phyloP scores from a whole-genome alignment of 805 yeast genomes.

The Saturnispora besseyi region DNA sequence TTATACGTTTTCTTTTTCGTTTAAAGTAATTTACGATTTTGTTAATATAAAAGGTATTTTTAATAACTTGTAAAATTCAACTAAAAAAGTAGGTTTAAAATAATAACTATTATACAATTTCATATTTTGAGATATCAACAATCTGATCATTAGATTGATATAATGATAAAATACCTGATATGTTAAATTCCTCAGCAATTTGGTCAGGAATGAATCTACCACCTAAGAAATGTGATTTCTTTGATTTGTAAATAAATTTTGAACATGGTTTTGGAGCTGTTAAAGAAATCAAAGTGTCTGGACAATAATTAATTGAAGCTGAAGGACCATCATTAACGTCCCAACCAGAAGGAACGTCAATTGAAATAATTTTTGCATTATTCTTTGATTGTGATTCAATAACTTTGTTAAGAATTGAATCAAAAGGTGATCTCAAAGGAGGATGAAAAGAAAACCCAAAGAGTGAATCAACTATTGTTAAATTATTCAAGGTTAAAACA shows the following conservation, averaged over 20 bases:
- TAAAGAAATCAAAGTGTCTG: slow-evolving; percentile 65
- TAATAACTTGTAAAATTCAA: background rate
- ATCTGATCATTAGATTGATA: background rate
- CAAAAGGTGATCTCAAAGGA: slow-evolving; percentile 76
- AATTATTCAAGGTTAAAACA: slow-evolving; percentile 30
- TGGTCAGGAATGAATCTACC: slow-evolving; percentile 70
- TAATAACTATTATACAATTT: background rate
- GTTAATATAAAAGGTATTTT: background rate
- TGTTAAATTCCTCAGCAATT: slow-evolving; percentile 66
- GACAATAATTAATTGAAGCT: slow-evolving; percentile 33
- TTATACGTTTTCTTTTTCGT: slow-evolving; percentile 2
- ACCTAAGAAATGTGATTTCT: slow-evolving; percentile 64
- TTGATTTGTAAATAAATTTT: slow-evolving; percentile 27
- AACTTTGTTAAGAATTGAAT: slow-evolving; percentile 35
- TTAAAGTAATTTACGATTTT: background rate
- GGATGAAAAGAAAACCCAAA: slow-evolving; percentile 94
- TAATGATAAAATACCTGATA: slow-evolving; percentile 41
- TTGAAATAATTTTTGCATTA: slow-evolving; percentile 56
- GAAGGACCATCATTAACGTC: slow-evolving; percentile 83
- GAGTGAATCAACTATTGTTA: slow-evolving; percentile 62
- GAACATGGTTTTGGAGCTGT: slow-evolving; percentile 95
- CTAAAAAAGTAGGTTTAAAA: background rate
- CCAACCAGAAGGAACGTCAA: slow-evolving; percentile 97
- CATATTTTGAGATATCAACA: background rate
- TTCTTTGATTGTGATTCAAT: slow-evolving; percentile 19